A percentile compares a stretch with the other conserved stretches of the same genome.
Conservation (phyloP, 352 stramenopile species). For the Phytophthora sp. region DNA sequence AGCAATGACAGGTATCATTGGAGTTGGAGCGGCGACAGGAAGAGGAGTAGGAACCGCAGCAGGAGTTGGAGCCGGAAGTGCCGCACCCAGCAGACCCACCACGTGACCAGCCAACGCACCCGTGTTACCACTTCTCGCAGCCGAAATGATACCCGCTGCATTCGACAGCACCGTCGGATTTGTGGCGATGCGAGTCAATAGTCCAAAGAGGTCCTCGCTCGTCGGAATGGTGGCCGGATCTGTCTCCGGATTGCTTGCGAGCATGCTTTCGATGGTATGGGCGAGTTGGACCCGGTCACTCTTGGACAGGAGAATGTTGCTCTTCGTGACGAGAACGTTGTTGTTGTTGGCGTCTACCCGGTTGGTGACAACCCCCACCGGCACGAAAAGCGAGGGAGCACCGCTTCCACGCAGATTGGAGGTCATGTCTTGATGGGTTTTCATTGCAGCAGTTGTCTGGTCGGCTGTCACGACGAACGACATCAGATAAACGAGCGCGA, state of each 20-base stretch:
- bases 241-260: conserved; percentile 2
- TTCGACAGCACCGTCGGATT: neutral
- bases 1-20: neutral
- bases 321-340: conserved; percentile 20
- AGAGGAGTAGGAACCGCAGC: neutral
- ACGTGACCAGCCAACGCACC: conserved; percentile 8
- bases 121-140: neutral
- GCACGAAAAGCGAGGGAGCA: neutral
- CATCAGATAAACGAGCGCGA: conserved; percentile 5
- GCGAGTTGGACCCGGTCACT: conserved; percentile 21
- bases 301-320: conserved; percentile 16
- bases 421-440: conserved; percentile 1
- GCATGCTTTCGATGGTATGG: conserved; percentile 14
- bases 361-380: conserved; percentile 12
- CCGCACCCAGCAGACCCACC: neutral
- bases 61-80: neutral
- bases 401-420: neutral
- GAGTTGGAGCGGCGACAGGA: too few species aligned
- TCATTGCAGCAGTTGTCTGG: neutral
- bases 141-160: neutral
- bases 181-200: neutral
- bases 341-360: conserved; percentile 17
- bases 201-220: neutral
- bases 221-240: neutral
- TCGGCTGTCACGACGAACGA: conserved; percentile 16